Evolutionary conservation across 495 filamentous ascomycete genomes (phyloP).

Genomic region (Penicillium antarcticum): DNA sequence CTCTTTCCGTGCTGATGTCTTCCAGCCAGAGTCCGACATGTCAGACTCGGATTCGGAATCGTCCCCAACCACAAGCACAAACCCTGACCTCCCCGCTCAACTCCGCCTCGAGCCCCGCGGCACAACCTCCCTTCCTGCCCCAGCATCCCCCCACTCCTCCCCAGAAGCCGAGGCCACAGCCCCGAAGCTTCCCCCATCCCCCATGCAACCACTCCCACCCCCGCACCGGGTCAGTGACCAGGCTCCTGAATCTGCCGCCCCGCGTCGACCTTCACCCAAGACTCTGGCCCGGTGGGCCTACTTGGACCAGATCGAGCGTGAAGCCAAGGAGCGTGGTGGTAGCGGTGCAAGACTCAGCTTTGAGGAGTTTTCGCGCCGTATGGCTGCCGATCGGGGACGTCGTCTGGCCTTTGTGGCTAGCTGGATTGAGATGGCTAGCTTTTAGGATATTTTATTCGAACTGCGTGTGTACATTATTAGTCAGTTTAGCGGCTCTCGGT

Average conservation of each 20-base stretch:
- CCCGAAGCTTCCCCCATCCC: slow-evolving; percentile 35
- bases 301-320: slow-evolving; percentile 59
- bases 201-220: slow-evolving; percentile 33
- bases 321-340: slow-evolving; percentile 66
- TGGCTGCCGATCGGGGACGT: slow-evolving; percentile 59
- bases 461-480: slow-evolving; percentile 15
- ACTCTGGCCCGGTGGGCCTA: slow-evolving; percentile 50
- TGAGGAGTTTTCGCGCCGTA: slow-evolving; percentile 69
- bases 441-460: slow-evolving; percentile 13
- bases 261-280: slow-evolving; percentile 31
- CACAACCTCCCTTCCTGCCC: slow-evolving; percentile 35
- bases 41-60: slow-evolving; percentile 1
- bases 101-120: slow-evolving; percentile 34
- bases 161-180: slow-evolving; percentile 38
- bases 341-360: slow-evolving; percentile 69
- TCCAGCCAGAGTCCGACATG: not conserved
- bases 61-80: slow-evolving; percentile 9
- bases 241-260: slow-evolving; percentile 9
- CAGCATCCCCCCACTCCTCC: slow-evolving; percentile 29
- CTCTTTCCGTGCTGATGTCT: slow-evolving; percentile 8
- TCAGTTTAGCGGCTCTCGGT: not conserved
- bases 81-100: slow-evolving; percentile 20
- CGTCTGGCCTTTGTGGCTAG: slow-evolving; percentile 72
- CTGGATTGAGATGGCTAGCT: slow-evolving; percentile 81
- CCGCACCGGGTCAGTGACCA: slow-evolving; percentile 20